These are phyloP conservation scores for Entrophospora sp. DNA, from an alignment of 192 early-diverging fungal species.

Conservation along the genomic window DNA sequence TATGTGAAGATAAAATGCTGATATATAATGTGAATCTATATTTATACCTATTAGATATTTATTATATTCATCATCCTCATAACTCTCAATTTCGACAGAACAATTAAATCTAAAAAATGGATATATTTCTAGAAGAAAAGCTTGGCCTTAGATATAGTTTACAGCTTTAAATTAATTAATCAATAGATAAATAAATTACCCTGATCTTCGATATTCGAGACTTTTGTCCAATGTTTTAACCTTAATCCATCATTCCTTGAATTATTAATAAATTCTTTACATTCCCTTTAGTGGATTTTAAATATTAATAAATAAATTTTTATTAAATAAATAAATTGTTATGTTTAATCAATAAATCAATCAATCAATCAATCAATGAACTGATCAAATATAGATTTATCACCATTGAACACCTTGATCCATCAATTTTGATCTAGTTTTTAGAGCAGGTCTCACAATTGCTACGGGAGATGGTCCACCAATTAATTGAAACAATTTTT, in stretches of 20 bases:
- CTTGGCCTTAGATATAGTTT: not conserved
- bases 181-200: not conserved
- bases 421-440: conserved; percentile 61
- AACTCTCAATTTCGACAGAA: conserved; percentile 54
- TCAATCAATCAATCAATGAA: not conserved
- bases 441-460: conserved; percentile 46
- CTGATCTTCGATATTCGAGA: conserved; percentile 45
- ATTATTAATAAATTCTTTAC: conserved; percentile 63
- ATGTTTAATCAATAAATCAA: too few species aligned
- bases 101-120: conserved; percentile 72
- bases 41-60: conserved; percentile 50
- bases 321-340: not conserved
- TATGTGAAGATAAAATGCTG: not conserved
- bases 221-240: conserved; percentile 73
- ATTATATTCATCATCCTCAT: conserved; percentile 77
- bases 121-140: conserved; percentile 43
- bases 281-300: conserved; percentile 39
- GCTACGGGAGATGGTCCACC: conserved; percentile 60
- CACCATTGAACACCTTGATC: conserved; percentile 60
- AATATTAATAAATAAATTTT: not conserved
- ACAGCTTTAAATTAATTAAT: too few species aligned
- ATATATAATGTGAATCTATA: too few species aligned
- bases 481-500: conserved; percentile 56
- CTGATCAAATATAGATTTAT: too few species aligned
- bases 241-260: conserved; percentile 61